Conservation (phyloP, 805 yeast genomes). For the Yamadazyma kitorensis region DNA sequence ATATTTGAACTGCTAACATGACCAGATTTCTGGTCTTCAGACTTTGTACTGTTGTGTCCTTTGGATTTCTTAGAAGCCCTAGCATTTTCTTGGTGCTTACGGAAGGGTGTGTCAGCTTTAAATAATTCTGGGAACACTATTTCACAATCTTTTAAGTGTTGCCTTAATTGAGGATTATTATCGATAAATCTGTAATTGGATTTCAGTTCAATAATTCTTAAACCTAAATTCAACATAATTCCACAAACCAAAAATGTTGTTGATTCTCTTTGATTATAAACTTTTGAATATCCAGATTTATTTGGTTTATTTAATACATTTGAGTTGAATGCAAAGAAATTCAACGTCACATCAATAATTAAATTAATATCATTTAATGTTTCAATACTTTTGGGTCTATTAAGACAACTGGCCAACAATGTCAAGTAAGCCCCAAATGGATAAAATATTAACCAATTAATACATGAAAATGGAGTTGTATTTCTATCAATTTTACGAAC, state of each 20-base stretch:
- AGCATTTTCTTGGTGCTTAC: neutral
- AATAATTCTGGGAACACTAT: constrained; percentile 20
- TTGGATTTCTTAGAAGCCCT: neutral
- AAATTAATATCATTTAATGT: constrained; percentile 26
- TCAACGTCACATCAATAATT: constrained; percentile 19
- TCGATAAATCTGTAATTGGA: constrained; percentile 16
- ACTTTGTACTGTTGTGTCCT: neutral
- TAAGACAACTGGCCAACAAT: constrained; percentile 28
- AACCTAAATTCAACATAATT: constrained; percentile 19
- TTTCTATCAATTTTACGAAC: constrained; percentile 19
- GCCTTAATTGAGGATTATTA: constrained; percentile 15
- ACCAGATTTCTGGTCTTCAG: neutral
- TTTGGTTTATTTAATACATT: constrained; percentile 3
- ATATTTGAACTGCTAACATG: neutral
- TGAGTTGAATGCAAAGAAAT: constrained; percentile 14
- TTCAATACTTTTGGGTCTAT: constrained; percentile 27
- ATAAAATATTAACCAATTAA: constrained; percentile 31
- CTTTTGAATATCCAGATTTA: constrained; percentile 2
- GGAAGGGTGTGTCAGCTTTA: neutral
- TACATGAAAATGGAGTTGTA: constrained; percentile 20
- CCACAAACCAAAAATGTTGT: constrained; percentile 19
- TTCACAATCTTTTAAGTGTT: constrained; percentile 17
- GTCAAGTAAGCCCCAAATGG: constrained; percentile 32
- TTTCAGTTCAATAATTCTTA: constrained; percentile 21
- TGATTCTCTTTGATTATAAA: constrained; percentile 17